Evolutionary conservation across 2,329 filamentous ascomycete genomes (phyloP).

Genomic region (Neopestalotiopsis sp.): DNA sequence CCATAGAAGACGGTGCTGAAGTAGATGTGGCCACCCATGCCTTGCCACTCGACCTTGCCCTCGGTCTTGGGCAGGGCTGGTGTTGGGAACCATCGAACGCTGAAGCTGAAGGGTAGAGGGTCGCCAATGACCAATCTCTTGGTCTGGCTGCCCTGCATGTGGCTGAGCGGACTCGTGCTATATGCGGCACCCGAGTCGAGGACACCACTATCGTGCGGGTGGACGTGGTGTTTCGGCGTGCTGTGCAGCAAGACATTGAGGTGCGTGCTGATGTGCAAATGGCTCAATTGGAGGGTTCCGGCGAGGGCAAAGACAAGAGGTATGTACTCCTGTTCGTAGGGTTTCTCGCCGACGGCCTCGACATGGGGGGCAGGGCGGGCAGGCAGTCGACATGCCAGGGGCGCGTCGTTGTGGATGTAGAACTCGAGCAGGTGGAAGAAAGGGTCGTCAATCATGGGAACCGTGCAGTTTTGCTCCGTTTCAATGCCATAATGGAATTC

Average conservation of each 20-base stretch:
- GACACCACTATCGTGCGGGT: slow-evolving; percentile 74
- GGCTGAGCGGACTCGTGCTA: slow-evolving; percentile 74
- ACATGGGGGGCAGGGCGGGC: slow-evolving; percentile 69
- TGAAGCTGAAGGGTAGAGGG: slow-evolving; percentile 77
- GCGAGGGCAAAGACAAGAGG: slow-evolving; percentile 88
- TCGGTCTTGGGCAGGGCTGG: slow-evolving; percentile 73
- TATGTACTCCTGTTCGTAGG: slow-evolving; percentile 67
- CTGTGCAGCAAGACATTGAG: slow-evolving; percentile 88
- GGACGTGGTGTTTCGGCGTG: slow-evolving; percentile 65
- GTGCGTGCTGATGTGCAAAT: slow-evolving; percentile 88
- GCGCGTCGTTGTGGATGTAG: slow-evolving; percentile 96
- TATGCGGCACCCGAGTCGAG: slow-evolving; percentile 90
- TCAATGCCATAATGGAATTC: slow-evolving; percentile 87
- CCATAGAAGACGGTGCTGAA: slow-evolving; percentile 69
- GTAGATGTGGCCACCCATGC: slow-evolving; percentile 68
- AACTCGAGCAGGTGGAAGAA: slow-evolving; percentile 94
- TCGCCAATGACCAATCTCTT: slow-evolving; percentile 86
- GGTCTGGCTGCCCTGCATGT: slow-evolving; percentile 57
- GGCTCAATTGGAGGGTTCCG: slow-evolving; percentile 85
- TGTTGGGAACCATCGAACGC: slow-evolving; percentile 85
- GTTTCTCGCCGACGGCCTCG: slow-evolving; percentile 58
- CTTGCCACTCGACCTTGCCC: slow-evolving; percentile 68
- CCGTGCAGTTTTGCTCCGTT: slow-evolving; percentile 82
- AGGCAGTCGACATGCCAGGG: slow-evolving; percentile 88
- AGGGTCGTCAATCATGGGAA: slow-evolving; percentile 76